phyloP scores from a whole-genome alignment of 192 early-diverging fungal species.

The Endogone sp. region DNA sequence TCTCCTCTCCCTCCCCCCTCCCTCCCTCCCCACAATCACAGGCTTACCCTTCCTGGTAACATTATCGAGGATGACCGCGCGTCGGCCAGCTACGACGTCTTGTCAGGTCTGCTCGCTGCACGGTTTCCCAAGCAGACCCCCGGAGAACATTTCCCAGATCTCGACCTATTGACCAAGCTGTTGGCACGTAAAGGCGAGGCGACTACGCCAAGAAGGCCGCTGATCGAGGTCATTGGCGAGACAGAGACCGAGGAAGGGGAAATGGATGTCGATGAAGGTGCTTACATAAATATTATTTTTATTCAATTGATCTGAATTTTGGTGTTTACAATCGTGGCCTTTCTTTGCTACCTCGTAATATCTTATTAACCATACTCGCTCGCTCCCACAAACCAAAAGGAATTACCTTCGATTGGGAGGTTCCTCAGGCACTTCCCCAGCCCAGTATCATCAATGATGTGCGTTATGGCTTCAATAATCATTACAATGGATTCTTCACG shows the following conservation, averaged over 20 bases:
- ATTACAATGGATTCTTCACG: constrained; percentile 71
- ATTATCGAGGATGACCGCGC: constrained; percentile 85
- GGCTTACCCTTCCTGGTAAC: constrained; percentile 75
- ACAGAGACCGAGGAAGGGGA: constrained; percentile 18
- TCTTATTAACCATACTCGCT: too few species aligned
- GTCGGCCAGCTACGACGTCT: constrained; percentile 76
- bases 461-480: constrained; percentile 90
- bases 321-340: too few species aligned
- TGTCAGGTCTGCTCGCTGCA: constrained; percentile 66
- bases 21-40: constrained; percentile 8
- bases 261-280: not conserved
- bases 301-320: not conserved
- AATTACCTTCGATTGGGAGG: constrained; percentile 83
- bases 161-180: constrained; percentile 88
- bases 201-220: constrained; percentile 36
- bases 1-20: not conserved
- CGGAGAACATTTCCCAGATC: constrained; percentile 80
- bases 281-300: not conserved
- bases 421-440: constrained; percentile 63
- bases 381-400: too few species aligned
- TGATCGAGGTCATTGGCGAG: constrained; percentile 63
- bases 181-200: constrained; percentile 55
- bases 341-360: too few species aligned
- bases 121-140: constrained; percentile 72
- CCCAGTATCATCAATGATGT: constrained; percentile 16